These are phyloP conservation scores for Pneumocystis jirovecii DNA, from an alignment of 1,139 yeast species.

Conservation along the genomic window DNA sequence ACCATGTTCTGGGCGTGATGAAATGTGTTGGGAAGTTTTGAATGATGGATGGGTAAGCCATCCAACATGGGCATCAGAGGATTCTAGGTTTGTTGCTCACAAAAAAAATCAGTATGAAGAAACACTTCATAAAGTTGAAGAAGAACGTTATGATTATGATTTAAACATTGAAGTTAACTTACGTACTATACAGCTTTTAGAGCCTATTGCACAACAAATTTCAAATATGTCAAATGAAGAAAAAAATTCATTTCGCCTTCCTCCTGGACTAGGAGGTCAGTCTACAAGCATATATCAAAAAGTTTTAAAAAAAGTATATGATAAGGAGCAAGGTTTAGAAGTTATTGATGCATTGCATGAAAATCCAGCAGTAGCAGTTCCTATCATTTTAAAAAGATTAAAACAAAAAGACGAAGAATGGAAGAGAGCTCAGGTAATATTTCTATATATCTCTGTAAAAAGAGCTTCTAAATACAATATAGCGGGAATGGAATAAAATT, in stretches of 20 bases:
- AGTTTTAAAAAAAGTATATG: slow-evolving; percentile 82
- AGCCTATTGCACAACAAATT: slow-evolving; percentile 85
- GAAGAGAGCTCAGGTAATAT: slow-evolving; percentile 64
- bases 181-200: slow-evolving; percentile 87
- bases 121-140: slow-evolving; percentile 84
- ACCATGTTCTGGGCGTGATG: slow-evolving; percentile 98
- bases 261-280: slow-evolving; percentile 86
- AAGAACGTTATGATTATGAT: slow-evolving; percentile 94
- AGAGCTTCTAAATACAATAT: not conserved
- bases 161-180: slow-evolving; percentile 88
- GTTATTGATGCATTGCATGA: slow-evolving; percentile 92
- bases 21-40: slow-evolving; percentile 97
- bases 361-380: slow-evolving; percentile 88
- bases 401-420: slow-evolving; percentile 98
- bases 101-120: slow-evolving; percentile 96
- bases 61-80: slow-evolving; percentile 99
- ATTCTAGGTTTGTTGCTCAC: slow-evolving; percentile 94
- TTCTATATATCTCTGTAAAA: not conserved
- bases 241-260: slow-evolving; percentile 68
- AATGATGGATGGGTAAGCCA: slow-evolving; percentile 99
- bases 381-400: slow-evolving; percentile 75
- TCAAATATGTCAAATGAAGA: slow-evolving; percentile 89
- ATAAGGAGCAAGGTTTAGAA: slow-evolving; percentile 87
- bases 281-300: slow-evolving; percentile 84
- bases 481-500: slow-evolving; percentile 93